Percentiles rank a stretch among this genome's conserved stretches.
Evolutionary conservation across 345 rosid genomes (phyloP).

Genomic region (Bruguiera sexangula): DNA sequence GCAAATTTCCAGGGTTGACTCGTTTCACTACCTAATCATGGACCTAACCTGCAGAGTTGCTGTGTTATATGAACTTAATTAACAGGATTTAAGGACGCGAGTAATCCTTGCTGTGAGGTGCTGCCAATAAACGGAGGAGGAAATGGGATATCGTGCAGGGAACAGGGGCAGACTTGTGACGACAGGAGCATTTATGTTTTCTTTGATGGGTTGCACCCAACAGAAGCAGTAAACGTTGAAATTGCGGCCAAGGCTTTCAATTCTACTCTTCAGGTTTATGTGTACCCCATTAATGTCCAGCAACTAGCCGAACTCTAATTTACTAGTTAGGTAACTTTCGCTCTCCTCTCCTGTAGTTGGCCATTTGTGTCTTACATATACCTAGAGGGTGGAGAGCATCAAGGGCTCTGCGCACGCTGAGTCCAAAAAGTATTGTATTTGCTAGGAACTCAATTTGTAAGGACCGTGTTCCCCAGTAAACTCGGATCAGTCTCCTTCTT

Average conservation of each 20-base stretch:
- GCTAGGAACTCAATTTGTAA: no score
- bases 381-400: no score
- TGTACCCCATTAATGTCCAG: slow-evolving; percentile 45
- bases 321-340: no score
- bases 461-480: no score
- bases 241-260: slow-evolving; percentile 45
- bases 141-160: slow-evolving; percentile 38
- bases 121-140: slow-evolving; percentile 23
- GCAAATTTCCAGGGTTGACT: no score
- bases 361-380: no score
- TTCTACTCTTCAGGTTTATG: slow-evolving; percentile 31
- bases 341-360: no score
- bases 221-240: slow-evolving; percentile 49
- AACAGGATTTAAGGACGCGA: slow-evolving; percentile 34
- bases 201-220: slow-evolving; percentile 63
- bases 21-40: no score
- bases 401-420: no score
- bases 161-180: slow-evolving; percentile 25
- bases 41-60: no score
- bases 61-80: neutral
- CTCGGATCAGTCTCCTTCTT: no score
- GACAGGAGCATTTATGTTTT: slow-evolving; percentile 36
- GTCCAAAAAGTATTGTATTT: no score
- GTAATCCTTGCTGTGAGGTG: slow-evolving; percentile 40
- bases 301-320: slow-evolving; percentile 21